Evolutionary conservation across 2,329 filamentous ascomycete genomes (phyloP).

Genomic region (Mariannaea elegans): DNA sequence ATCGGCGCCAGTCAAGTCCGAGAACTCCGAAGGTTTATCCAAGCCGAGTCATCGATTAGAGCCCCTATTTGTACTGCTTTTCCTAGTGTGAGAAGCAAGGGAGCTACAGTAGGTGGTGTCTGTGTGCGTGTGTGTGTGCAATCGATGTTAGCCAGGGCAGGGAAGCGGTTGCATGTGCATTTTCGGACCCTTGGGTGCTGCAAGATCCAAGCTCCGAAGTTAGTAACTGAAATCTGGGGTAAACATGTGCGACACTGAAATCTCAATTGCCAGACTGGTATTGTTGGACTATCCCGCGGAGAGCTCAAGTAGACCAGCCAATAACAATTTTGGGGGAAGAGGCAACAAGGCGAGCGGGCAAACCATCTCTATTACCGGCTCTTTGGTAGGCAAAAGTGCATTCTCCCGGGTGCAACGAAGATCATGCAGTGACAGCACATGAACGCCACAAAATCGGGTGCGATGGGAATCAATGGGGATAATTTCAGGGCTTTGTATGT

Average conservation of each 20-base stretch:
- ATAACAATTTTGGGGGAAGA: not conserved
- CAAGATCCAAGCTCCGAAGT: conserved; percentile 4
- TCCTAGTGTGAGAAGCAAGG: too few species aligned
- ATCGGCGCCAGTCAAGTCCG: conserved; percentile 4
- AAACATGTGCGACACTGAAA: not conserved
- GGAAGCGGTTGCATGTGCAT: conserved; percentile 8
- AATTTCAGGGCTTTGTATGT: too few species aligned
- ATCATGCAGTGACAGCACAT: conserved; percentile 23
- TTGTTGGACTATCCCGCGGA: not conserved
- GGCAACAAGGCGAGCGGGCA: not conserved
- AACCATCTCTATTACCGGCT: conserved; percentile 1
- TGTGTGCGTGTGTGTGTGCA: not conserved
- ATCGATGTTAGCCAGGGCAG: not conserved
- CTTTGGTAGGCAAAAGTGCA: conserved; percentile 15
- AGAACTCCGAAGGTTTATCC: not conserved
- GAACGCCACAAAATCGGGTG: conserved; percentile 4
- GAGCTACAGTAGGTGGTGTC: too few species aligned
- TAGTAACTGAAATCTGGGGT: not conserved
- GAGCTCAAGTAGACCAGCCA: not conserved
- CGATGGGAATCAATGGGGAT: not conserved
- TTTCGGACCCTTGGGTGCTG: not conserved
- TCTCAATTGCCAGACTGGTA: not conserved
- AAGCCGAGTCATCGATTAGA: too few species aligned
- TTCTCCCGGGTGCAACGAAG: conserved; percentile 13
- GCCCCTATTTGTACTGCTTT: too few species aligned